A percentile compares a stretch with the other conserved stretches of the same genome.
phyloP scores from a whole-genome alignment of 1,284 basidiomycete species.

The Cutaneotrichosporon cutaneum region DNA sequence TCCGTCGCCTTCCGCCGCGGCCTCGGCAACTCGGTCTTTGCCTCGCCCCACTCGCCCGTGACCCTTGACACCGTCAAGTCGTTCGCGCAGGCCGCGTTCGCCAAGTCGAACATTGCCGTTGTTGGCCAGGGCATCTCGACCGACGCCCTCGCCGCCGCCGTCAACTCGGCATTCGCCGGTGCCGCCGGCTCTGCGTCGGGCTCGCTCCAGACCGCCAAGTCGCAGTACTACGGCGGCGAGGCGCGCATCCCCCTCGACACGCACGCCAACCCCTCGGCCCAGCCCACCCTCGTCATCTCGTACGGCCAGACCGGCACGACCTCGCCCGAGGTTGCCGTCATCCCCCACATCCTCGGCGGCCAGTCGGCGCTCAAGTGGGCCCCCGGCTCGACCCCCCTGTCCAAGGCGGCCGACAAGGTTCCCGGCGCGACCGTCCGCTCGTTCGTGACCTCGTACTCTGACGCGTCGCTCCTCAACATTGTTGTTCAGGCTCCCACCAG shows the following conservation, averaged over 20 bases:
- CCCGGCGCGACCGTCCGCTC: slow-evolving; percentile 61
- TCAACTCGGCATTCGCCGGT: slow-evolving; percentile 65
- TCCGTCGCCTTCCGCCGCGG: slow-evolving; percentile 84
- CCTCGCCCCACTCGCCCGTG: slow-evolving; percentile 66
- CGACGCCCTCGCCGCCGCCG: slow-evolving; percentile 66
- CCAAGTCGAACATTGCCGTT: slow-evolving; percentile 75
- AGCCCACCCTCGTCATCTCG: slow-evolving; percentile 76
- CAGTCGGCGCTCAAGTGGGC: slow-evolving; percentile 85
- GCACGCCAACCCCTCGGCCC: slow-evolving; percentile 58
- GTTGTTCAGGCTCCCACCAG: slow-evolving; percentile 58
- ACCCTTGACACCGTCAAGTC: slow-evolving; percentile 66
- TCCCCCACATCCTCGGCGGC: slow-evolving; percentile 68
- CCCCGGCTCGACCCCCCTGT: slow-evolving; percentile 66
- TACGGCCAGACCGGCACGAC: slow-evolving; percentile 68
- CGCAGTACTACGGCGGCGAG: slow-evolving; percentile 82
- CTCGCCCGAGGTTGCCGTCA: slow-evolving; percentile 66
- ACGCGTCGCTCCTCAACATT: slow-evolving; percentile 80
- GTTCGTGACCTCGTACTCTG: slow-evolving; percentile 81
- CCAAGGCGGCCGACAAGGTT: slow-evolving; percentile 54
- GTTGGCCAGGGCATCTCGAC: slow-evolving; percentile 81
- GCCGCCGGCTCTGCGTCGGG: slow-evolving; percentile 41
- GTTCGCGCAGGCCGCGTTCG: slow-evolving; percentile 70
- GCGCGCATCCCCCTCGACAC: slow-evolving; percentile 61
- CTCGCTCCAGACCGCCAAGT: slow-evolving; percentile 34
- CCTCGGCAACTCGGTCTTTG: slow-evolving; percentile 83